phyloP scores from a whole-genome alignment of 139 green algal genomes.

The Closterium sp. region DNA sequence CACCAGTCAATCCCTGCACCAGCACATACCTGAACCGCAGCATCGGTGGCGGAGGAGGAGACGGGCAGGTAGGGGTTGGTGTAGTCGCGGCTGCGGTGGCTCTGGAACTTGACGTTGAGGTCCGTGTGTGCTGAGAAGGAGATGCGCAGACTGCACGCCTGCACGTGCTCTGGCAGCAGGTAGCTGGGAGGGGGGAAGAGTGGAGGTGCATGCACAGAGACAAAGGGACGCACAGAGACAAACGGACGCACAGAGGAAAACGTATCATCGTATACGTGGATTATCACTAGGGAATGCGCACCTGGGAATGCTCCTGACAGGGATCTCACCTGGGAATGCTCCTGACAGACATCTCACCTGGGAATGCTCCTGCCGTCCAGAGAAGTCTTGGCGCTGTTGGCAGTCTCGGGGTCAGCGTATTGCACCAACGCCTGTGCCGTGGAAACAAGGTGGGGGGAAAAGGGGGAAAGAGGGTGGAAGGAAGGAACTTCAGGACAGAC shows the following conservation, averaged over 20 bases:
- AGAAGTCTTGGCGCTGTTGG: conserved; percentile 11
- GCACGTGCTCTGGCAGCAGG: conserved; percentile 40
- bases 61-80: conserved; percentile 61
- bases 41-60: conserved; percentile 41
- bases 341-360: no score
- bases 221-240: no score
- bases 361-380: conserved; percentile 45
- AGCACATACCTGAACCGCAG: conserved; percentile 1
- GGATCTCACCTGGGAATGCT: no score
- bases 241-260: no score
- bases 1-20: no score
- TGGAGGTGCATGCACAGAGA: conserved; percentile 10
- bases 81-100: conserved; percentile 63
- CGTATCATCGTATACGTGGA: no score
- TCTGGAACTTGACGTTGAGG: conserved; percentile 65
- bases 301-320: no score
- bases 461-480: no score
- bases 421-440: conserved; percentile 46
- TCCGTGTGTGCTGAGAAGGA: conserved; percentile 64
- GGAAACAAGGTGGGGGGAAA: no score
- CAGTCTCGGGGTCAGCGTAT: conserved; percentile 38
- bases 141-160: conserved; percentile 59
- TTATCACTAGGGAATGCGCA: no score
- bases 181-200: conserved; percentile 19
- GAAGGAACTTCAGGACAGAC: no score